Percentiles rank a stretch among this genome's conserved stretches.
Evolutionary conservation across 2,329 filamentous ascomycete genomes (phyloP).

Genomic region (Hypocrella siamensis): DNA sequence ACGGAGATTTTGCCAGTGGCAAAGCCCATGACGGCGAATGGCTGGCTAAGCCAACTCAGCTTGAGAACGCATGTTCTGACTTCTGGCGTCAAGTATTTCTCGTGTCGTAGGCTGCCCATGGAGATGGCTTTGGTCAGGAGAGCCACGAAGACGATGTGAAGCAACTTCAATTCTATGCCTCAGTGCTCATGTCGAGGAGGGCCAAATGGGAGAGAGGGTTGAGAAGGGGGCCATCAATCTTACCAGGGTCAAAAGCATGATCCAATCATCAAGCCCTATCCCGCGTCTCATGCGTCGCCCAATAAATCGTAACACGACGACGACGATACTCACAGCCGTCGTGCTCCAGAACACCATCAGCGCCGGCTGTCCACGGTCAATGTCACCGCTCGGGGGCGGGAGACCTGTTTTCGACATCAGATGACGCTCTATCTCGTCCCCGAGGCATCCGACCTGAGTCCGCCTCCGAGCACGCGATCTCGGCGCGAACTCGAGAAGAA

Average conservation of each 20-base stretch:
- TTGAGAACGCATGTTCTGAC: neutral
- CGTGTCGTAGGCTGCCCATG: constrained; percentile 1
- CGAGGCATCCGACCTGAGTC: too few species aligned
- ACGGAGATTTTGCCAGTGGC: constrained; percentile 3
- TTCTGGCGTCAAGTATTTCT: neutral
- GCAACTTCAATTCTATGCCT: neutral
- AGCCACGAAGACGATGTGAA: constrained; percentile 1
- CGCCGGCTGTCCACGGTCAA: neutral
- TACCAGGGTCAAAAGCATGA: constrained; percentile 4
- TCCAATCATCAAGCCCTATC: constrained; percentile 2
- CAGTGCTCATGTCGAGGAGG: neutral
- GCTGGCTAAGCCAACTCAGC: constrained; percentile 3
- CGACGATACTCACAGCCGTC: neutral
- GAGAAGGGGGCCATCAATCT: neutral
- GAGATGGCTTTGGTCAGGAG: neutral
- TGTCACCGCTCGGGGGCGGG: constrained; percentile 1
- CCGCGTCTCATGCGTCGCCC: constrained; percentile 1
- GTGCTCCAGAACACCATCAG: constrained; percentile 2
- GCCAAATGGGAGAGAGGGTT: neutral
- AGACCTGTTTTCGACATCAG: neutral
- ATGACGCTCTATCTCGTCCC: too few species aligned
- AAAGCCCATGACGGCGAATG: constrained; percentile 3
- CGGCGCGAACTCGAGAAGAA: too few species aligned
- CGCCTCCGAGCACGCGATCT: too few species aligned
- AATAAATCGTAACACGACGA: constrained; percentile 2